Base-by-base conservation (phyloP, 2,329 filamentous ascomycete species). In the Botryosphaeria dothidea region DNA sequence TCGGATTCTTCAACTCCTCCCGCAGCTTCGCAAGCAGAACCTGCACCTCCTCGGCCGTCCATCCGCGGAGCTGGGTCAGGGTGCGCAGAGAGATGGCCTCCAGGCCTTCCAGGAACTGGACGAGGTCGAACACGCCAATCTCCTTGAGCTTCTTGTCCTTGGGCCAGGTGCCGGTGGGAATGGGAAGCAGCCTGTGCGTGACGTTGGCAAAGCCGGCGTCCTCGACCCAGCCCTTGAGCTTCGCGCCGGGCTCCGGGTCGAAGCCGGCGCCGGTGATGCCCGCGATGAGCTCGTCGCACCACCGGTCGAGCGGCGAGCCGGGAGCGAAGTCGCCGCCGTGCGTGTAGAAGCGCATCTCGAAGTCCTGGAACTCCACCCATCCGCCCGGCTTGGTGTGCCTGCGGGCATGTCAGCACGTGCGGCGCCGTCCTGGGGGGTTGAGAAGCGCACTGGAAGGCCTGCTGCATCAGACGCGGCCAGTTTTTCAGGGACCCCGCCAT, bases 351-450 rank as follows among this genome's bases (percentile, higher is more conserved):
- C 45, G 46, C 61, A 51, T 51, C 7, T 56, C 29, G 25, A 57
- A 66, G 48, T 64, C 76, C 57, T 77, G 75, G 66, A 77, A 74
- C 63, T 78, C 76, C 7, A 77, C 64, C 71, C 71, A 77, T 0
- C 73, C 76, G 13, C 75, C 76, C 0, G 75, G 73, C 48, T 68
- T 62, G 8, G 73, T 41, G 34, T 78, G 64, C n/a, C 43, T 82
- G 79, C 52, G 71, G 71, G 9, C 17, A 11, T 9, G 17, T 13
- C 8, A 45, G 54, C 4, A 17, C n/a, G 19, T 4, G n/a, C 11
- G 52, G 17, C 2, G 6, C 9, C 9, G 11, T 41, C 3, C 23
- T 8, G 4, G 13, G 17, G 38, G 2, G 19, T 1, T 1, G 46
- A 3, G 13, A 15, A 6, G 11, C 71, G 66, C 81, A 69, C 15